Conservation (phyloP, 2,329 filamentous ascomycete genomes). For the Ploettnerulaceae sp. region DNA sequence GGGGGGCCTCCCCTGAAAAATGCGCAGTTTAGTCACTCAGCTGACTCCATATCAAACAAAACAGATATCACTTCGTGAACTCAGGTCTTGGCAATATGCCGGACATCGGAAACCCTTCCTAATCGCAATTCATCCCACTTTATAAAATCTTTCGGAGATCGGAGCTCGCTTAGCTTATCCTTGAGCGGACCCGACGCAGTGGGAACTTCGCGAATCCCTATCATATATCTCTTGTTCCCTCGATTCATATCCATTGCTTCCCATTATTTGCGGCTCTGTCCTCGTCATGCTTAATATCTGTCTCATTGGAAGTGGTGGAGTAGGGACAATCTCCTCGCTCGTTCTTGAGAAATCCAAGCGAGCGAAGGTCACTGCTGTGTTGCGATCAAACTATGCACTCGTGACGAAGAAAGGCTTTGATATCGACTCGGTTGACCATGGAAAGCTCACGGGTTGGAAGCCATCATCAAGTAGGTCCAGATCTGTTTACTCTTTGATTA, state of each 20-base stretch:
- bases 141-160: too few species aligned
- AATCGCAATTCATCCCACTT: too few species aligned
- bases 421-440: conserved; percentile 21
- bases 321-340: conserved; percentile 19
- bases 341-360: conserved; percentile 15
- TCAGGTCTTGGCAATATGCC: too few species aligned
- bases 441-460: conserved; percentile 15
- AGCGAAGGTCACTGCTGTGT: conserved; percentile 17
- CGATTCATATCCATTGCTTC: background rate
- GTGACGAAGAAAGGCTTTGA: conserved; percentile 18
- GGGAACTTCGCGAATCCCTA: too few species aligned
- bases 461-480: conserved; percentile 16
- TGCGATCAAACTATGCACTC: conserved; percentile 17
- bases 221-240: background rate
- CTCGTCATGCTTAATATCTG: conserved; percentile 12
- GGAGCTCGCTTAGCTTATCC: too few species aligned
- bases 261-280: background rate
- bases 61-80: too few species aligned
- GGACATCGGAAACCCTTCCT: too few species aligned
- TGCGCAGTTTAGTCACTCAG: too few species aligned
- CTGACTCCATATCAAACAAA: too few species aligned
- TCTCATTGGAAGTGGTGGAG: conserved; percentile 18
- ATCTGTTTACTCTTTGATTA: too few species aligned
- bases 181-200: too few species aligned
- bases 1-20: too few species aligned